These are phyloP conservation scores for Talaromyces rugulosus DNA, from an alignment of 2,329 filamentous ascomycete genomes.

Conservation along the genomic window DNA sequence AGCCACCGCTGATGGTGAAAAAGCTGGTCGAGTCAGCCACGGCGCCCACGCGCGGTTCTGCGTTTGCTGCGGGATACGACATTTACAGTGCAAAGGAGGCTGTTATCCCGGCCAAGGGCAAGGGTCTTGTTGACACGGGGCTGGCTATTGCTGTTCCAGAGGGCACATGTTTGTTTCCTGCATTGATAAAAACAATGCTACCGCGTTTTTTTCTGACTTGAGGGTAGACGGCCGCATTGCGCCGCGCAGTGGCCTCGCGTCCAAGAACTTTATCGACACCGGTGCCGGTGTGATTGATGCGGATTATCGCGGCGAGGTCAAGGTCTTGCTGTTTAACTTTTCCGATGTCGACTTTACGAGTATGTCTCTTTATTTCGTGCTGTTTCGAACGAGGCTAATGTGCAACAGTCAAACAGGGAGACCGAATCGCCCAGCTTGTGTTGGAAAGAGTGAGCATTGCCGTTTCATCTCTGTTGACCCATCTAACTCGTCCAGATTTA, in stretches of 20 bases:
- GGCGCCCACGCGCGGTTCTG: slow-evolving; percentile 82
- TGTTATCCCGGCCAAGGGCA: slow-evolving; percentile 74
- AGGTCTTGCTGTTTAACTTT: slow-evolving; percentile 93
- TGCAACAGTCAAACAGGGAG: slow-evolving; percentile 66
- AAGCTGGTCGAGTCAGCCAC: slow-evolving; percentile 76
- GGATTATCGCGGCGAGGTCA: slow-evolving; percentile 91
- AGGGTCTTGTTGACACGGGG: slow-evolving; percentile 84
- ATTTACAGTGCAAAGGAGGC: slow-evolving; percentile 74
- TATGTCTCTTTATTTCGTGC: slow-evolving; percentile 12
- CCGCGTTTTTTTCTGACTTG: neutral
- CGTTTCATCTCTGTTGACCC: neutral
- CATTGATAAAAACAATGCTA: neutral
- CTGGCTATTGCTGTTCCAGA: slow-evolving; percentile 86
- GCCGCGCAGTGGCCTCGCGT: slow-evolving; percentile 82
- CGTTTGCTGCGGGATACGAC: slow-evolving; percentile 90
- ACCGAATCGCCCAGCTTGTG: slow-evolving; percentile 89
- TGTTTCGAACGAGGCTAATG: neutral
- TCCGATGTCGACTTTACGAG: slow-evolving; percentile 69
- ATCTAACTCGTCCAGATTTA: slow-evolving; percentile 58
- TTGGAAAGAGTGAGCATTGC: slow-evolving; percentile 63
- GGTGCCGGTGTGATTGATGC: slow-evolving; percentile 97
- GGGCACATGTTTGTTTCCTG: slow-evolving; percentile 65
- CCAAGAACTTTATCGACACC: slow-evolving; percentile 94
- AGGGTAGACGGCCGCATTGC: slow-evolving; percentile 79
- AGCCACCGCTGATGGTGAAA: slow-evolving; percentile 77